Conservation (phyloP, 306 rosid species). For the Astragalus membranaceus region DNA sequence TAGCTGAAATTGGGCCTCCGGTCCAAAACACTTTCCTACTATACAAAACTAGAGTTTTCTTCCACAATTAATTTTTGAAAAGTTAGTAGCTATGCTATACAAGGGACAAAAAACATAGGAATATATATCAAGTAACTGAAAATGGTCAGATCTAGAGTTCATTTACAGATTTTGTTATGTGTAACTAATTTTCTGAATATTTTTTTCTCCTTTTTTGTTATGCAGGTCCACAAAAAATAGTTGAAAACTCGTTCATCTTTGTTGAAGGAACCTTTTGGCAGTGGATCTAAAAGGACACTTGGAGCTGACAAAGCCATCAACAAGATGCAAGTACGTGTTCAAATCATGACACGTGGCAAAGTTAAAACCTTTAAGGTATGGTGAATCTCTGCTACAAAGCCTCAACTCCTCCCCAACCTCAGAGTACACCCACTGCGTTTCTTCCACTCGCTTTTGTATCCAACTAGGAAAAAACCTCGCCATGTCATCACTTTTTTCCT, state of each 20-base stretch:
- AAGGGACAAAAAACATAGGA: not conserved
- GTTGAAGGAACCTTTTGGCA: constrained; percentile 32
- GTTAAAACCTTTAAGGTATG: constrained; percentile 37
- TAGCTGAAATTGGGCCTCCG: no score
- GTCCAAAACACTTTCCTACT: not conserved
- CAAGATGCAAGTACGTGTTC: constrained; percentile 62
- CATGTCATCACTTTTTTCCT: not conserved
- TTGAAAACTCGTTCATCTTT: no score
- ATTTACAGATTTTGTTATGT: not conserved
- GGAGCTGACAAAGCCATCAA: constrained; percentile 57
- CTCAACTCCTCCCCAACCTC: constrained; percentile 75
- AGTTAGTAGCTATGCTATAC: not conserved
- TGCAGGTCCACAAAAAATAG: no score
- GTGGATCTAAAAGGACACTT: constrained; percentile 51
- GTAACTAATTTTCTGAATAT: no score
- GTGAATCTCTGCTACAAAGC: constrained; percentile 57
- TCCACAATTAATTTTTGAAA: not conserved
- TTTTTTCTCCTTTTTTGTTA: no score
- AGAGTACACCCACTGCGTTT: constrained; percentile 57
- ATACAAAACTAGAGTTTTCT: not conserved
- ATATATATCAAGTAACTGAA: not conserved
- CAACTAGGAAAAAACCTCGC: constrained; percentile 26
- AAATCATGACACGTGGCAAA: constrained; percentile 67
- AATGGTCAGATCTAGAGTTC: not conserved
- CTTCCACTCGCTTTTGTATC: constrained; percentile 44